These are phyloP conservation scores for Phialophora expanda DNA, from an alignment of 2,329 filamentous ascomycete species.

Conservation along the genomic window DNA sequence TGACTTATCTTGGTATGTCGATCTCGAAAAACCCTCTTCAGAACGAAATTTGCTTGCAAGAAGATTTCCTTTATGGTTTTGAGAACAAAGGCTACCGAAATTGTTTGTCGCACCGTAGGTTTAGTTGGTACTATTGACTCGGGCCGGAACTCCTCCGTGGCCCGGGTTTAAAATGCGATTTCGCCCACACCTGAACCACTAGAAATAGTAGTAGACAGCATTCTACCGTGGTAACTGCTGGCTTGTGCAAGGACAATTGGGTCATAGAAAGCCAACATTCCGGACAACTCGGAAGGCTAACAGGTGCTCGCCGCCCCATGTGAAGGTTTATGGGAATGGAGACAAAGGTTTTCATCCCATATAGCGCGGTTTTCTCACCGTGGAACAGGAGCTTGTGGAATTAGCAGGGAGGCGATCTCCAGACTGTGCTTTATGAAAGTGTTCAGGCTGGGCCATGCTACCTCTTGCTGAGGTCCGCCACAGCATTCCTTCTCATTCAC, in stretches of 20 bases:
- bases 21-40: neutral
- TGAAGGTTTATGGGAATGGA: neutral
- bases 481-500: neutral
- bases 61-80: neutral
- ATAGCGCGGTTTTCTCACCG: neutral
- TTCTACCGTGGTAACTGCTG: neutral
- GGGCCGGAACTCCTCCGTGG: neutral
- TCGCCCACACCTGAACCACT: neutral
- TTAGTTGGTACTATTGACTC: neutral
- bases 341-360: neutral
- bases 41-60: neutral
- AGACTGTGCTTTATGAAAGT: neutral
- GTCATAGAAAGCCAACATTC: neutral
- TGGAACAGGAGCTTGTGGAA: neutral
- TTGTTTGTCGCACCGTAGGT: neutral
- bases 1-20: neutral
- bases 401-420: neutral
- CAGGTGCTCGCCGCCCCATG: neutral
- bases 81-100: neutral
- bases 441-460: neutral
- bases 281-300: neutral
- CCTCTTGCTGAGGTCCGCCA: neutral
- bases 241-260: neutral
- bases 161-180: neutral
- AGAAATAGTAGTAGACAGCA: neutral